These are phyloP conservation scores for Fusarium sp. DNA, from an alignment of 2,329 filamentous ascomycete genomes.

Conservation along the genomic window DNA sequence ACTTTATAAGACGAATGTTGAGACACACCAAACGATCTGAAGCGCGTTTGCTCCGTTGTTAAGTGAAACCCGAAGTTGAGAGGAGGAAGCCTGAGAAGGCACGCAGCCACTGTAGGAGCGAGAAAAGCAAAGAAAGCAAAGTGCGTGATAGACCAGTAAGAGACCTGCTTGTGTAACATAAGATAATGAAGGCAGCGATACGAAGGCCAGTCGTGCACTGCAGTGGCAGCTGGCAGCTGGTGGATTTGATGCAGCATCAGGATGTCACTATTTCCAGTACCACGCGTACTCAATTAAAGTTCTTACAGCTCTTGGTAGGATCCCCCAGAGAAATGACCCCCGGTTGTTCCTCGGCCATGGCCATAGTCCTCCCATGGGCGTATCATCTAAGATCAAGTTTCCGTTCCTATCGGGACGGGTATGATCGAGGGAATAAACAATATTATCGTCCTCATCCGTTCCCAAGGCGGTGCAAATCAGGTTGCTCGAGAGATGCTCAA, in stretches of 20 bases:
- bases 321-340: too few species aligned
- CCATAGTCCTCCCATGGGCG: background rate
- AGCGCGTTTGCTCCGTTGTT: too few species aligned
- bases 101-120: too few species aligned
- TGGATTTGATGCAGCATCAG: background rate
- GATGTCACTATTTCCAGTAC: background rate
- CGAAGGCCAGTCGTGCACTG: background rate
- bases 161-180: background rate
- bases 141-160: background rate
- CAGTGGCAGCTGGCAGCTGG: too few species aligned
- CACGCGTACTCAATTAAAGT: too few species aligned
- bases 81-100: too few species aligned
- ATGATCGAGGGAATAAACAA: background rate
- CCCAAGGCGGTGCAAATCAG: background rate
- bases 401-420: background rate
- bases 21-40: too few species aligned
- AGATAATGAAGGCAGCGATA: background rate
- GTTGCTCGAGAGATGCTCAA: background rate
- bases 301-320: too few species aligned
- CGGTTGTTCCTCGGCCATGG: background rate
- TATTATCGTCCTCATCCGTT: background rate
- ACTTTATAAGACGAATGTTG: too few species aligned
- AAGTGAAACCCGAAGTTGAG: too few species aligned
- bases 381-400: background rate
- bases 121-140: background rate